These are phyloP conservation scores for Pythium chondricola DNA, from an alignment of 352 stramenopile species.

Conservation along the genomic window DNA sequence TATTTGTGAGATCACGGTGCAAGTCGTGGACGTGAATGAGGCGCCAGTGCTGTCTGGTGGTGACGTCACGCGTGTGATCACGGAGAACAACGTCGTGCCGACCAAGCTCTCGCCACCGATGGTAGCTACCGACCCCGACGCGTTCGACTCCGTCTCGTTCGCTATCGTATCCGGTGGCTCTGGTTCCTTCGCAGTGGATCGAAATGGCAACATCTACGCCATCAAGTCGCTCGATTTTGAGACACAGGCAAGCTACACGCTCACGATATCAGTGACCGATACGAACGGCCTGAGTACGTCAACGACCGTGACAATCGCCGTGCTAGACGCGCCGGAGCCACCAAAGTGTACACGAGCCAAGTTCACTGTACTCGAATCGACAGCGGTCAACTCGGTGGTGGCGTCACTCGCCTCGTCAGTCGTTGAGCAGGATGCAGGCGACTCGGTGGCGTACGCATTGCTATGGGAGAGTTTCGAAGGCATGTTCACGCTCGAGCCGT, in stretches of 20 bases:
- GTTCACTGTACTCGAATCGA: constrained; percentile 26
- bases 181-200: constrained; percentile 33
- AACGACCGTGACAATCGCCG: constrained; percentile 19
- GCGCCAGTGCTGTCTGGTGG: constrained; percentile 24
- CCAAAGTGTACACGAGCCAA: constrained; percentile 23
- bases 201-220: constrained; percentile 33
- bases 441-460: constrained; percentile 14
- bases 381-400: constrained; percentile 7
- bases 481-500: constrained; percentile 1
- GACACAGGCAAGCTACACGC: constrained; percentile 20
- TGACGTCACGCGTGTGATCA: constrained; percentile 16
- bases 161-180: constrained; percentile 28
- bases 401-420: constrained; percentile 6
- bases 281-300: constrained; percentile 26
- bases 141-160: constrained; percentile 36
- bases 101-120: constrained; percentile 24
- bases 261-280: constrained; percentile 39
- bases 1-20: constrained; percentile 32
- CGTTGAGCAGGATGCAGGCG: constrained; percentile 15
- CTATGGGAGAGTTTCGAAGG: constrained; percentile 13
- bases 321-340: constrained; percentile 36
- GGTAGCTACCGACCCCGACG: constrained; percentile 29
- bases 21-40: constrained; percentile 51
- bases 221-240: constrained; percentile 39
- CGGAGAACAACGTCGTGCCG: constrained; percentile 35